Evolutionary conservation across 2,329 filamentous ascomycete species (phyloP).

Genomic region (Fusarium pseudograminearum): DNA sequence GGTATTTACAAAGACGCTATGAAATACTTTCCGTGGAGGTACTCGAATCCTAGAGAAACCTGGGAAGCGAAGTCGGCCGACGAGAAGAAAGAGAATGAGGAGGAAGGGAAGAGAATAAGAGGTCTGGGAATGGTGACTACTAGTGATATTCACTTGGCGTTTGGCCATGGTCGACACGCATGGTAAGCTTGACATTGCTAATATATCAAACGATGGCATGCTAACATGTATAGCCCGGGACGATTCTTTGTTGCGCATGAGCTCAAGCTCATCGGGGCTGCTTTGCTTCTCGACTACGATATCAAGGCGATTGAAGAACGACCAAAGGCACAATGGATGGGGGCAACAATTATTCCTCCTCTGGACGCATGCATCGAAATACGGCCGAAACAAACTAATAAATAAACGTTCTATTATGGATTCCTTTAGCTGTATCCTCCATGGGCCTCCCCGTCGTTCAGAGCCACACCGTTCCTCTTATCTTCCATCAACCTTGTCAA

Average conservation of each 20-base stretch:
- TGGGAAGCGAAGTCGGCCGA: conserved; percentile 49
- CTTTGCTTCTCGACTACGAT: conserved; percentile 66
- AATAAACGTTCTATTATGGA: background rate
- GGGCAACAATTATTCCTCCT: conserved; percentile 55
- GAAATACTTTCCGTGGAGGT: conserved; percentile 63
- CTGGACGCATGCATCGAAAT: conserved; percentile 47
- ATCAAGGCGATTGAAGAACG: conserved; percentile 56
- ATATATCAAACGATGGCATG: too few species aligned
- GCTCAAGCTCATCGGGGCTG: conserved; percentile 65
- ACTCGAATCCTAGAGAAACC: conserved; percentile 57
- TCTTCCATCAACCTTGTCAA: conserved; percentile 30
- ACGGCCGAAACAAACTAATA: conserved; percentile 24
- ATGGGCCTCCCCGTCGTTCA: conserved; percentile 14
- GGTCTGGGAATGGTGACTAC: conserved; percentile 65
- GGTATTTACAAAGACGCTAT: conserved; percentile 58
- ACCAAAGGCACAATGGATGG: conserved; percentile 59
- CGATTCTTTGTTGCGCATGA: conserved; percentile 68
- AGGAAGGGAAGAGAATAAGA: conserved; percentile 52
- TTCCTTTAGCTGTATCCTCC: conserved; percentile 25
- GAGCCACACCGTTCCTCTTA: conserved; percentile 10
- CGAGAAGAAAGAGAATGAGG: conserved; percentile 49
- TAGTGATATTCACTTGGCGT: conserved; percentile 62
- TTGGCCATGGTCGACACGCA: conserved; percentile 69
- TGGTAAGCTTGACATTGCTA: conserved; percentile 48
- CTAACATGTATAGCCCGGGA: conserved; percentile 55